Conservation (phyloP, 768 basidiomycete genomes). For the Suillus hirtellus region DNA sequence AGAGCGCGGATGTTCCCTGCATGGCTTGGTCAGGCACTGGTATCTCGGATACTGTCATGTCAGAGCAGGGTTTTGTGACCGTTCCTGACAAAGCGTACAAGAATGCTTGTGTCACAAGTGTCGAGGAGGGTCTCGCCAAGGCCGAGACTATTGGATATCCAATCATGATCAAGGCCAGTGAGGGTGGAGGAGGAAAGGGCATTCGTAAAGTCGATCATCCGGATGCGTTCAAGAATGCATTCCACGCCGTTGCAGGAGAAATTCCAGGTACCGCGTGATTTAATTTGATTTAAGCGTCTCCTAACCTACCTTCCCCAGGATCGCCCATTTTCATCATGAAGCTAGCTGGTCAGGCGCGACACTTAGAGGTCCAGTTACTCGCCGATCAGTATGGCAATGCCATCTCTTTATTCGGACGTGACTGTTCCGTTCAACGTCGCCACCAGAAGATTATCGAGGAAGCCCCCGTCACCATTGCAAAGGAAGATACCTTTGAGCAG, state of each 20-base stretch:
- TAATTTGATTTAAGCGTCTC: conserved; percentile 7
- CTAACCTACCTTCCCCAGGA: conserved; percentile 44
- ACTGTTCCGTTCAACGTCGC: conserved; percentile 98
- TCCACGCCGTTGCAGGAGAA: conserved; percentile 90
- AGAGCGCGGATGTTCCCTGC: conserved; percentile 93
- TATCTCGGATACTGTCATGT: conserved; percentile 82
- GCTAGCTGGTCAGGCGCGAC: conserved; percentile 95
- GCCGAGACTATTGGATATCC: conserved; percentile 94
- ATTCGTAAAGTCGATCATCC: conserved; percentile 90
- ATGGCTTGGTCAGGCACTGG: conserved; percentile 99
- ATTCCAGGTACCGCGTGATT: conserved; percentile 72
- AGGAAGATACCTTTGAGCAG: conserved; percentile 86
- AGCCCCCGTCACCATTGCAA: conserved; percentile 97
- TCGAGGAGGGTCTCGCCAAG: conserved; percentile 82
- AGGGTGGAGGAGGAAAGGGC: conserved; percentile 99
- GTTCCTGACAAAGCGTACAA: conserved; percentile 91
- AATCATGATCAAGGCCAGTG: conserved; percentile 99
- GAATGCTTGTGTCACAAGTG: conserved; percentile 83
- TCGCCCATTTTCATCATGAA: conserved; percentile 99
- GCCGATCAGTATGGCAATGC: conserved; percentile 99
- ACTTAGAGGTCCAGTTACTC: conserved; percentile 96
- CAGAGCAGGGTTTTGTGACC: conserved; percentile 85
- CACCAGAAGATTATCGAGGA: conserved; percentile 99
- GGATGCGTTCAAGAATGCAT: conserved; percentile 92
- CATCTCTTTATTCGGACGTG: conserved; percentile 97